Evolutionary conservation across 106 monocot species (phyloP).

Genomic region (Triglochin maritima): DNA sequence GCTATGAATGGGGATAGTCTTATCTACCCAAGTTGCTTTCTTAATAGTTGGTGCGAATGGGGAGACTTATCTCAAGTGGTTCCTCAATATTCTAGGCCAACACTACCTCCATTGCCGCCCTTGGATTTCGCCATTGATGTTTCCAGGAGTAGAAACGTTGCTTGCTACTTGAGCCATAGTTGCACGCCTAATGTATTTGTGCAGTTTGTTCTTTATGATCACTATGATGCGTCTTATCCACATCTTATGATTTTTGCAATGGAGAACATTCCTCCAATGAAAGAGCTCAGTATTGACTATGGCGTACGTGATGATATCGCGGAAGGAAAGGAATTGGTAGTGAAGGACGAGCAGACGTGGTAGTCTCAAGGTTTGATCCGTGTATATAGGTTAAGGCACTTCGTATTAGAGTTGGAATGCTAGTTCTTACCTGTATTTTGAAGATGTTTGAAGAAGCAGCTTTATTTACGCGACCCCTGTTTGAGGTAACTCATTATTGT

Average conservation of each 20-base stretch:
- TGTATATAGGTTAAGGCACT: background rate
- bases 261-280: slow-evolving; percentile 89
- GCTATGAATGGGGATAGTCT: slow-evolving; percentile 45
- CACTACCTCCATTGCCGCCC: slow-evolving; percentile 30
- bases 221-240: slow-evolving; percentile 53
- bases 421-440: too few species aligned
- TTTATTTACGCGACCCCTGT: too few species aligned
- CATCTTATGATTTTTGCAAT: slow-evolving; percentile 89
- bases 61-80: slow-evolving; percentile 77
- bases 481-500: too few species aligned
- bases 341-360: background rate
- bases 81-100: slow-evolving; percentile 31
- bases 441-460: too few species aligned
- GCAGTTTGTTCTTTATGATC: slow-evolving; percentile 86
- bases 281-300: slow-evolving; percentile 95
- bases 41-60: slow-evolving; percentile 83
- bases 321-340: slow-evolving; percentile 1
- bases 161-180: slow-evolving; percentile 88
- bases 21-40: slow-evolving; percentile 60
- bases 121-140: slow-evolving; percentile 71
- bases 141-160: slow-evolving; percentile 69
- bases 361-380: too few species aligned
- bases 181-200: slow-evolving; percentile 82
- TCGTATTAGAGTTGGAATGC: too few species aligned
- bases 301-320: slow-evolving; percentile 36